Conservation (phyloP, 1,284 basidiomycete species). For the Athelia sp. region DNA sequence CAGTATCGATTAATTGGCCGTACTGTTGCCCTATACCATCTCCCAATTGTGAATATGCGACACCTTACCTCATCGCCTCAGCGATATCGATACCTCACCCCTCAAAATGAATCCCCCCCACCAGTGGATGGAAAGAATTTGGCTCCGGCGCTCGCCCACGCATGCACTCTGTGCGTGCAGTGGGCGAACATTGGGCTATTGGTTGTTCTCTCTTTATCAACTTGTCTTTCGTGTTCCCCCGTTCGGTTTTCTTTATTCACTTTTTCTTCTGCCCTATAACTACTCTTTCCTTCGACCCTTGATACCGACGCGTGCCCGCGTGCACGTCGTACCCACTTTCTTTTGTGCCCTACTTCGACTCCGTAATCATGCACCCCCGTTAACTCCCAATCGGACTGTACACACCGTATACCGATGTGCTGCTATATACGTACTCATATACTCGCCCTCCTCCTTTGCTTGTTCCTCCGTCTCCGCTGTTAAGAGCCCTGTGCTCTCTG, state of each 20-base stretch:
- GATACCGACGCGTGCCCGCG: neutral
- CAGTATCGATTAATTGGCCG: neutral
- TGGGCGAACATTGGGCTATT: conserved; percentile 51
- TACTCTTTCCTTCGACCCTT: conserved; percentile 7
- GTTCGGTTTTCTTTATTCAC: conserved; percentile 26
- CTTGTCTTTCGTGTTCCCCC: conserved; percentile 26
- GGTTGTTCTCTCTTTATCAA: conserved; percentile 52
- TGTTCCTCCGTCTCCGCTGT: neutral
- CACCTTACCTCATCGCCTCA: conserved; percentile 12
- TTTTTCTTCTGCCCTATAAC: conserved; percentile 12
- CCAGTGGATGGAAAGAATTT: conserved; percentile 36
- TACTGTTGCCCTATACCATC: conserved; percentile 21
- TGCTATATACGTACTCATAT: neutral
- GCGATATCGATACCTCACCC: conserved; percentile 1
- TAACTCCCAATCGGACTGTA: neutral
- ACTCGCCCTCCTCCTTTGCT: neutral
- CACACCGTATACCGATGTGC: neutral
- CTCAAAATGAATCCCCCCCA: conserved; percentile 6
- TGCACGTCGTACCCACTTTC: neutral
- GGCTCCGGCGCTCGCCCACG: conserved; percentile 26
- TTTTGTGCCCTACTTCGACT: neutral
- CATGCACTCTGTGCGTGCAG: conserved; percentile 6
- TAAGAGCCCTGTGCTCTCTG: neutral
- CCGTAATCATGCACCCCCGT: neutral
- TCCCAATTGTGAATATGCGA: conserved; percentile 19